phyloP scores from a whole-genome alignment of 257 asterid genomes.

The Lavandula angustifolia region DNA sequence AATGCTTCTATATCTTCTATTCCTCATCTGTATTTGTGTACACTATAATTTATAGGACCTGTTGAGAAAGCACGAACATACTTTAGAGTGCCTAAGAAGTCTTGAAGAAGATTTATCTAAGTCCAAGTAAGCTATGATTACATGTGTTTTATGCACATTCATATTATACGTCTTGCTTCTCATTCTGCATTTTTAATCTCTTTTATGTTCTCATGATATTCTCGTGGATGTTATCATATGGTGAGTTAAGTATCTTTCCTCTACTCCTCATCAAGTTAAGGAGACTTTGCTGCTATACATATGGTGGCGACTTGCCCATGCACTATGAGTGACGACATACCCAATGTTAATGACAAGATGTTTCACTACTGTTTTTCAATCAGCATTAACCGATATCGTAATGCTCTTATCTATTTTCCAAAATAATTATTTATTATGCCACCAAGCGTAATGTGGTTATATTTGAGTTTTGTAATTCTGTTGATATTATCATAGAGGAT shows the following conservation, averaged over 20 bases:
- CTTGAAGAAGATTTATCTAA: constrained; percentile 72
- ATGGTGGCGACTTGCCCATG: background rate
- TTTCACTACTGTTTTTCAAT: too few species aligned
- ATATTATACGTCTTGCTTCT: background rate
- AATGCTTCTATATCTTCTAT: background rate
- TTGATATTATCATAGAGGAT: background rate
- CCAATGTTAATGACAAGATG: too few species aligned
- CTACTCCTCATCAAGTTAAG: background rate
- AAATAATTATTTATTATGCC: too few species aligned
- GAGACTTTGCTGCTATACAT: background rate
- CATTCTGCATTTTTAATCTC: constrained; percentile 10
- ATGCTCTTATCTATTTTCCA: too few species aligned
- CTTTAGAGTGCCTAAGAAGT: constrained; percentile 53
- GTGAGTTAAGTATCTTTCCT: background rate
- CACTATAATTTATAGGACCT: constrained; percentile 47
- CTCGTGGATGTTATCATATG: background rate
- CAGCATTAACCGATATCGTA: too few species aligned
- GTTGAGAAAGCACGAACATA: constrained; percentile 50
- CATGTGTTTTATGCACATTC: too few species aligned
- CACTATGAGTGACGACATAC: too few species aligned
- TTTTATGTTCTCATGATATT: background rate
- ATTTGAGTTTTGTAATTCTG: background rate
- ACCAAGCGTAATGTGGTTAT: too few species aligned
- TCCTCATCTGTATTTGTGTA: background rate
- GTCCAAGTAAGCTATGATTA: constrained; percentile 48